Evolutionary conservation across 805 yeast genomes (phyloP), one percentile per base, ranked within the genome.

Genomic region (Candida xyloterini): DNA sequence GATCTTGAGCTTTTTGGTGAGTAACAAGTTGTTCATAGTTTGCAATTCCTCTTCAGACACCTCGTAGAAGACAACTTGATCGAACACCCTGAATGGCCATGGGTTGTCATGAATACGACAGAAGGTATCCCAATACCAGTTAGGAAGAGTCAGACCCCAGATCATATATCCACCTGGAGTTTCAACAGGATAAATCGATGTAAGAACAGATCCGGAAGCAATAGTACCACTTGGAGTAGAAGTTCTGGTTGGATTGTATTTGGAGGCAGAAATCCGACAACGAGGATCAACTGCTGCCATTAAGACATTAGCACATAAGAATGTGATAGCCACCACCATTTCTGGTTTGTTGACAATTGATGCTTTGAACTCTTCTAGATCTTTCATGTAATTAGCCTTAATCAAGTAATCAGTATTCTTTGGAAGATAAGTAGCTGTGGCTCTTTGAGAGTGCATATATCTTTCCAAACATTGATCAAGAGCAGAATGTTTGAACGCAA

Each of bases 111-210:
- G 47, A 52, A 62, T n/a, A 70, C 73, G 16, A 69, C 65, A 25
- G 73, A 64, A 52, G 79, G 88, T 22, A 68, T 65, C 37, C 89
- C 93, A 90, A 63, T 93, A 98, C 99, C 99, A 91, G 55, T 90
- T 89, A 39, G 98, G 98, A 50, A 93, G 80, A 11, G 98, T 93
- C 59, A 98, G 78, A 41, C 98, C 98, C 50, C 89, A 90, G 51
- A 91, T 75, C 70, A 91, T 97, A 66, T 91, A 91, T 21, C 99
- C 99, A 66, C 99, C 99, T 31, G 99, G 99, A 18, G 96, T 87
- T 51, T 88, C 93, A 88, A 90, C 89, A 16, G 97, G 87, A 64
- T 91, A 91, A 53, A 91, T 90, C 68, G 98, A 91, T 96, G 90
- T 90, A 72, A 89, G 89, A 84, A 84, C 87, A 53, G 98, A 98